Base-by-base conservation (phyloP, 1,139 yeast genomes). In the Candida sp. region DNA sequence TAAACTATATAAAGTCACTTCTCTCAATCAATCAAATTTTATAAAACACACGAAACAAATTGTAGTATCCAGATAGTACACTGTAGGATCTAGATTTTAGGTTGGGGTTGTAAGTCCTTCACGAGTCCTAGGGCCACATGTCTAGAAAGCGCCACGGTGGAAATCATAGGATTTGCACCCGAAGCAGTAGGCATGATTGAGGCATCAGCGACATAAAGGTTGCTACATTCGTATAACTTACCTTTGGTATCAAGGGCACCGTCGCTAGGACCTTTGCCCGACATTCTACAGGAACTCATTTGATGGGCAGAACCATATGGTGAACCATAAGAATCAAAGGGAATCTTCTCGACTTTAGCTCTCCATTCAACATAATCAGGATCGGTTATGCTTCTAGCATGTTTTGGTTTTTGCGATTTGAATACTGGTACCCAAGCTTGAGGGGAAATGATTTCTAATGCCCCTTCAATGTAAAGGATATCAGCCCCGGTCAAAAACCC, bases 271-370 rank as follows among this genome's bases (percentile, higher is more conserved):
- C 76, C 75, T 49, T 67, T 66, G 15, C 81, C 79, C 4, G 75
- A 64, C 66, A 80, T 78, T 47, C 84, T 69, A 55, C 84, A 79
- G 2, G 77, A 57, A 43, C 79, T 69, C 84, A 81, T 80, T 58
- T 81, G 85, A 57, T 81, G 85, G 5, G 86, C 86, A 3, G 77
- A 67, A 3, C 84, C 85, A 46, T 67, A 62, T 3, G 64, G 49
- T 3, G 68, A 53, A 3, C 68, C 70, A 43, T 58, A 69, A 3
- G 53, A 40, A 22, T 58, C 61, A 39, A 73, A 55, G 7, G 63
- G 63, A 5, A 55, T 52, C 11, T 57, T 58, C 21, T 64, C 61
- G 5, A 64, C 64, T 22, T 49, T 49, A 12, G 54, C 49, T 45
- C 73, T 60, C 84, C 83, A 81, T 30, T 54, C 58, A 34, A 63